phyloP scores from a whole-genome alignment of 2,329 filamentous ascomycete species.

The Colletotrichum simmondsii region DNA sequence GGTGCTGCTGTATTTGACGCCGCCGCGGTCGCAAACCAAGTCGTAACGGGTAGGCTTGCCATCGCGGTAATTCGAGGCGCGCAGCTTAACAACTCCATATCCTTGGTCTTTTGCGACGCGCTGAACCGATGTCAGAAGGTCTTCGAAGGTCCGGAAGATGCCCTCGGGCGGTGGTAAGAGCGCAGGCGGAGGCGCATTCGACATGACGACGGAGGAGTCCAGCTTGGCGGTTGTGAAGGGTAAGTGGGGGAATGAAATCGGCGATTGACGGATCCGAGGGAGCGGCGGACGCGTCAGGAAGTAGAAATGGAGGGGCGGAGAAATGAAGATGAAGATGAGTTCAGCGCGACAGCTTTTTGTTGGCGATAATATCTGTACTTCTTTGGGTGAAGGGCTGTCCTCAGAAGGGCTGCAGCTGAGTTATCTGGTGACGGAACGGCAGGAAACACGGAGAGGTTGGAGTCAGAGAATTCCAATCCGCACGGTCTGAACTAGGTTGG shows the following conservation, averaged over 20 bases:
- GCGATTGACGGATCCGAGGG: constrained; percentile 26
- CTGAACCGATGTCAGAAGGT: constrained; percentile 67
- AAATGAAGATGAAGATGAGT: constrained; percentile 34
- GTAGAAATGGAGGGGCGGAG: constrained; percentile 37
- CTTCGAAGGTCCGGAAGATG: constrained; percentile 69
- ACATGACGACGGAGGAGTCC: constrained; percentile 49
- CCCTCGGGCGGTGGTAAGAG: constrained; percentile 68
- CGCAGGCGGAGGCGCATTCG: constrained; percentile 58
- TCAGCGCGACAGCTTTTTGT: constrained; percentile 20
- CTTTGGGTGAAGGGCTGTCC: constrained; percentile 13
- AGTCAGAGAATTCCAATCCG: constrained; percentile 40
- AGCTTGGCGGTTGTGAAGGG: constrained; percentile 40
- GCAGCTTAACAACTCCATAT: constrained; percentile 71
- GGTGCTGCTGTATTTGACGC: constrained; percentile 73
- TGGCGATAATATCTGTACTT: constrained; percentile 3
- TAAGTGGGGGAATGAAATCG: constrained; percentile 34
- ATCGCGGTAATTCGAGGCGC: constrained; percentile 72
- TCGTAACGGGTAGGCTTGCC: constrained; percentile 72
- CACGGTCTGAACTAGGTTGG: constrained; percentile 39
- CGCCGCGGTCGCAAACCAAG: constrained; percentile 71
- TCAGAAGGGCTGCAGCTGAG: constrained; percentile 5
- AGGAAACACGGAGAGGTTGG: constrained; percentile 36
- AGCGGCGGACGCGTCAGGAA: constrained; percentile 28
- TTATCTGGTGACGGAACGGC: constrained; percentile 16
- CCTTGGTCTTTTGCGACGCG: constrained; percentile 71